A percentile compares a stretch with the other conserved stretches of the same genome.
These are phyloP conservation scores for Boletus semigastroideus DNA, from an alignment of 1,284 basidiomycete species.

Conservation along the genomic window DNA sequence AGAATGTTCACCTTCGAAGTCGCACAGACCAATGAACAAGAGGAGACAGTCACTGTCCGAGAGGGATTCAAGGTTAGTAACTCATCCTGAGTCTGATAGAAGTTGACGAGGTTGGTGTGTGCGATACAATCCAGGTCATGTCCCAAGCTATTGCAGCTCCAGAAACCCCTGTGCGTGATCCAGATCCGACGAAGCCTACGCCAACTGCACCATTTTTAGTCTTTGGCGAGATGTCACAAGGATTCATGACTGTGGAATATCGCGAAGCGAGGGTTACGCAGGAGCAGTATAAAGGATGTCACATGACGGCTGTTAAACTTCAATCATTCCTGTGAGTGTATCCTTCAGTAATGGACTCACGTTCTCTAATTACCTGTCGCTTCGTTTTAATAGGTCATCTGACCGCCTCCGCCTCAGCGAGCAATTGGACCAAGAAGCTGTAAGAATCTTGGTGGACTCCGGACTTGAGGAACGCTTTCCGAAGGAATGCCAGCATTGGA, in stretches of 20 bases:
- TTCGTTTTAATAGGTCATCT: neutral
- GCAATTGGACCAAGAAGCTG: neutral
- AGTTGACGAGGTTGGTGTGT: neutral
- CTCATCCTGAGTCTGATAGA: neutral
- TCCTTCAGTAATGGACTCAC: neutral
- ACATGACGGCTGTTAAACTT: neutral
- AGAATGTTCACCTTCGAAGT: conserved; percentile 57
- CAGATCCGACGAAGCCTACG: conserved; percentile 10
- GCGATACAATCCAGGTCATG: conserved; percentile 9
- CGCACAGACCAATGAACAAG: conserved; percentile 55
- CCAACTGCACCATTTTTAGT: conserved; percentile 29
- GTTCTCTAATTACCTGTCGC: neutral
- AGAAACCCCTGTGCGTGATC: conserved; percentile 5
- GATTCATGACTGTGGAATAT: conserved; percentile 33
- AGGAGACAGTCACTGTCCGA: conserved; percentile 45
- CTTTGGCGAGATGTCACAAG: conserved; percentile 37
- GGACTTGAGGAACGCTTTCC: too few relatives aligned
- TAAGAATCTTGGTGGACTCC: neutral
- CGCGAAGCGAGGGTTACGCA: conserved; percentile 10
- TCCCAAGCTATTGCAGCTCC: conserved; percentile 15
- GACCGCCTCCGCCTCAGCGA: neutral
- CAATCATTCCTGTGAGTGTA: neutral
- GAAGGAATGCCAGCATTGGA: neutral
- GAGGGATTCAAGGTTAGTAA: conserved; percentile 43
- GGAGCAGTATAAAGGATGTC: conserved; percentile 2